Evolutionary conservation across 768 basidiomycete species (phyloP), one percentile per base, ranked within the genome.

Genomic region (Russula vinacea): DNA sequence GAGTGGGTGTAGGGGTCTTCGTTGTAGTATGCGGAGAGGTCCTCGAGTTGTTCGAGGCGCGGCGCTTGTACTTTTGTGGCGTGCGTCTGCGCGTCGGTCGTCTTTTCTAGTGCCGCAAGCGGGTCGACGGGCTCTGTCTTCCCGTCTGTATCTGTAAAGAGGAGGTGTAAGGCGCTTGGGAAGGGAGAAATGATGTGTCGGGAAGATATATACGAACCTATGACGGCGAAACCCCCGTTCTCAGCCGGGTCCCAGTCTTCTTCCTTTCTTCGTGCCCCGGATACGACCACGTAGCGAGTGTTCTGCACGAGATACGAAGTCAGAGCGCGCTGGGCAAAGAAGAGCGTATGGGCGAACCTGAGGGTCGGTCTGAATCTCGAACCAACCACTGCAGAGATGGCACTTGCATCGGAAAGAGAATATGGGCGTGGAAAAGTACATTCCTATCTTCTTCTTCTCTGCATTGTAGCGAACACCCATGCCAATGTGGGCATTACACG

Each of bases 401-500:
- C 96, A 99, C 82, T 99, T 99, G 77, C 97, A 98, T 52, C 94
- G 83, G 74, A 99, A 99, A 7, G 88, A 90, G 73, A 79, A 98
- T 60, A 99, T 98, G 11, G 94, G 91, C 0, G 95, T 98, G 7
- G 92, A 92, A 73, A 89, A 94, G 76, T 99, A 99, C 62, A 84
- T 86, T 16, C 97, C 97, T 39, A 98, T 84, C 75, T 96, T 98
- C 79, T 90, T 90, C 84, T 99, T 99, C 76, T 98, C 95, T 0
- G 97, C 97, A 69, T 99, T 99, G 80, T 98, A 99, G n/a, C 97
- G 90, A 2, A 99, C 97, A 26, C 97, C 97, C 85, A 97, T 97
- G 13, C 97, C 97, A 56, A 99, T 92, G 77, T 98, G 97, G 69
- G 90, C 89, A 74, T 95, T 88, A 77, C 96, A 99, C 77, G 89